Conservation (phyloP, 2,329 filamentous ascomycete species). For the Penicillium corylophilum region DNA sequence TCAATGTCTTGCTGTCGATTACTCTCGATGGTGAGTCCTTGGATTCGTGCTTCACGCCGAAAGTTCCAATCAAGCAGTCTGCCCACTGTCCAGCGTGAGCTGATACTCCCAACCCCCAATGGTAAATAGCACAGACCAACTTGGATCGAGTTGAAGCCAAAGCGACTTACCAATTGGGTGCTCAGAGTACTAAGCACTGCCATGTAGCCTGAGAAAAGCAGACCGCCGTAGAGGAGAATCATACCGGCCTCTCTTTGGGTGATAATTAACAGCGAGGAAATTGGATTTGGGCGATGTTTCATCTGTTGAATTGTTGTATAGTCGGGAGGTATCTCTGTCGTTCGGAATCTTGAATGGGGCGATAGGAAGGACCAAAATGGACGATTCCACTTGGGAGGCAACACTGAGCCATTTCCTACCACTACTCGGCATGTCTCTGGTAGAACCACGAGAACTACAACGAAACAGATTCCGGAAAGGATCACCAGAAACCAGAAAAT, state of each 20-base stretch:
- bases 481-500: conserved; percentile 71
- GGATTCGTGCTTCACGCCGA: too few relatives aligned
- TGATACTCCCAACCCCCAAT: too few relatives aligned
- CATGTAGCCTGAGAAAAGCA: too few relatives aligned
- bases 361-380: conserved; percentile 12
- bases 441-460: conserved; percentile 56
- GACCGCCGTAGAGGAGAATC: conserved; percentile 34
- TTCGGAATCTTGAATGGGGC: neutral
- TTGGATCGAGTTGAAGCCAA: too few relatives aligned
- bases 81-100: too few relatives aligned
- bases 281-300: conserved; percentile 18
- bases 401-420: conserved; percentile 35
- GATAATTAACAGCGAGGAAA: conserved; percentile 31
- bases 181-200: too few relatives aligned
- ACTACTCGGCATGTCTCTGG: conserved; percentile 51
- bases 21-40: too few relatives aligned
- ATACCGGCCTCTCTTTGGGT: conserved; percentile 34
- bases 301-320: conserved; percentile 11
- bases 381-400: conserved; percentile 25
- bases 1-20: too few relatives aligned
- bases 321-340: too few relatives aligned
- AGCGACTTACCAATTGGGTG: too few relatives aligned
- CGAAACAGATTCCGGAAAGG: conserved; percentile 42
- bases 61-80: too few relatives aligned
- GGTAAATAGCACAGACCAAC: too few relatives aligned